These are phyloP conservation scores for Cenchrus purpureus DNA, from an alignment of 176 grass and related monocot species.

Conservation along the genomic window DNA sequence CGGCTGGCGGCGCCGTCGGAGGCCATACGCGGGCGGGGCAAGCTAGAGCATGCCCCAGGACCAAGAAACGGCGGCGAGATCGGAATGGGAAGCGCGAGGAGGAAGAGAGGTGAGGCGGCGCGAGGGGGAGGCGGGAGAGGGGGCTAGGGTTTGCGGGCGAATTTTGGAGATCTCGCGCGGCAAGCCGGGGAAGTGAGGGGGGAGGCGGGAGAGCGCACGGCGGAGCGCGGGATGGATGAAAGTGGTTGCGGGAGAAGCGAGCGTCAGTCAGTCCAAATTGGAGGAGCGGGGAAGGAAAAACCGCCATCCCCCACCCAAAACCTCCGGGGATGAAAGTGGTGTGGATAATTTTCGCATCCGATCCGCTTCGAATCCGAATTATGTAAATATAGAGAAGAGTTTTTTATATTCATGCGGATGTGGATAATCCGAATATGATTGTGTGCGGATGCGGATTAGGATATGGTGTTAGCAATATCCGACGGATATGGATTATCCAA, in stretches of 20 bases:
- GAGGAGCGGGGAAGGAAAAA: background rate
- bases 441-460: too few species aligned
- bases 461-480: too few species aligned
- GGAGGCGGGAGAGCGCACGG: background rate
- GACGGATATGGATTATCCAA: too few species aligned
- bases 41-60: background rate
- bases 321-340: too few species aligned
- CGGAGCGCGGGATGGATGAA: background rate
- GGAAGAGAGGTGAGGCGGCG: background rate
- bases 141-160: slow-evolving; percentile 29
- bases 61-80: slow-evolving; percentile 2
- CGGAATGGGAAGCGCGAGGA: background rate
- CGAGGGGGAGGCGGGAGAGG: background rate
- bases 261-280: slow-evolving; percentile 11
- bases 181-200: background rate
- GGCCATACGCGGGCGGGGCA: slow-evolving; percentile 13
- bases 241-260: background rate
- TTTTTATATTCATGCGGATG: too few species aligned
- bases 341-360: too few species aligned
- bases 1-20: slow-evolving; percentile 29
- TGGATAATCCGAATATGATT: too few species aligned
- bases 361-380: too few species aligned
- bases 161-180: slow-evolving; percentile 1
- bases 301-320: background rate
- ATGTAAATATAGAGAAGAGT: too few species aligned